phyloP scores from a whole-genome alignment of 2,329 filamentous ascomycete species.

The Cladosporium austrohemisphaericum region DNA sequence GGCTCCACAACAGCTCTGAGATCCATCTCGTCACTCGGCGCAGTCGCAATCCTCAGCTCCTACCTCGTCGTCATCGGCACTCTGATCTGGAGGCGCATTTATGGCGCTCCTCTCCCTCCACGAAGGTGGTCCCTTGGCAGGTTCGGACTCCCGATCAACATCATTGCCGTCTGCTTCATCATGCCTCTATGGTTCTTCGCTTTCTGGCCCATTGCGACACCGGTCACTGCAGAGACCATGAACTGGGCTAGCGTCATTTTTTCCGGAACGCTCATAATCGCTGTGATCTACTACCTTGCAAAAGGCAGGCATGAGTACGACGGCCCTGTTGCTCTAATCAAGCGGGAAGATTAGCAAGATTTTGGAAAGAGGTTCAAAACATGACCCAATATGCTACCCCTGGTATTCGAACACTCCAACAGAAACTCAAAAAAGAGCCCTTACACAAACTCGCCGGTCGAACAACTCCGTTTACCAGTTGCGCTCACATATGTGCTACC shows the following conservation, averaged over 20 bases:
- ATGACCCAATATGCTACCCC: too few relatives aligned
- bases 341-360: constrained; percentile 27
- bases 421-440: too few relatives aligned
- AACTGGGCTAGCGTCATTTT: constrained; percentile 34
- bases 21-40: constrained; percentile 27
- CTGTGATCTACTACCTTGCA: constrained; percentile 33
- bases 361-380: too few relatives aligned
- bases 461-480: too few relatives aligned
- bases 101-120: constrained; percentile 17
- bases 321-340: constrained; percentile 25
- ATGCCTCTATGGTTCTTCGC: constrained; percentile 50
- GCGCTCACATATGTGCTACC: too few relatives aligned
- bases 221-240: constrained; percentile 27
- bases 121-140: constrained; percentile 23
- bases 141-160: constrained; percentile 33
- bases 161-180: constrained; percentile 37
- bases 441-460: too few relatives aligned
- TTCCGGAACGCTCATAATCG: constrained; percentile 22
- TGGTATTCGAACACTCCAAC: too few relatives aligned
- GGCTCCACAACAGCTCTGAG: constrained; percentile 40
- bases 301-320: constrained; percentile 31
- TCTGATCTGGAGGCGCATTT: constrained; percentile 20
- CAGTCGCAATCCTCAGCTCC: constrained; percentile 20
- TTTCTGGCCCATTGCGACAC: constrained; percentile 40
- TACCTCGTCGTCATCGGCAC: constrained; percentile 22